Base-by-base conservation (phyloP, 768 basidiomycete species). In the Lentinula sp. region DNA sequence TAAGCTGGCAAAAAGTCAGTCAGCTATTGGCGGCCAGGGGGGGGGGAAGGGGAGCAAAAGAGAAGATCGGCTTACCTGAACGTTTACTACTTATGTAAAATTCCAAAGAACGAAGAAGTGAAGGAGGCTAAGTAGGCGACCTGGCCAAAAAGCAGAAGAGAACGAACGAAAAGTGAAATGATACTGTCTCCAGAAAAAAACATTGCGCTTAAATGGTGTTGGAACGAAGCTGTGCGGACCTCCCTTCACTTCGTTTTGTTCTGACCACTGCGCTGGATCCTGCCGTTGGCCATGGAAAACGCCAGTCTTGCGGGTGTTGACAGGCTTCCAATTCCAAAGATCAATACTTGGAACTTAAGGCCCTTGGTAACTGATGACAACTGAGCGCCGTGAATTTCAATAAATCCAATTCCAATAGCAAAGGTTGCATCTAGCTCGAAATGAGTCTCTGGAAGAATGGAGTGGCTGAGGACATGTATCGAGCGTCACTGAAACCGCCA, bases 51-150 rank as follows among this genome's bases (percentile, higher is more conserved):
- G 18, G 8, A 35, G 15, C 18, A 9, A 55, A 31, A 37, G 7
- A 16, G 40, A 42, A 43, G 34, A 11, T 13, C 15, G 10, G 10
- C 28, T 6, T 28, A 49, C 28, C 10, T 46, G 57, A 45, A 31
- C 23, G 15, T 13, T n/a, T 65, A 62, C 68, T 69, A 49, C 11
- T 35, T 2, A 43, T 43, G 55, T 56, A 45, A 43, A 56, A 13
- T 7, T 55, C 18, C 54, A 55, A 55, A 42, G 23, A n/a, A 40
- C 51, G 63, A 68, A 69, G 62, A 66, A 64, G 69, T 58, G 72
- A 73, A 71, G 69, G 70, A 67, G 68, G 68, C 70, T 60, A 70
- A 49, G 63, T 62, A 69, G 74, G 74, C 76, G 72, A 74, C 76
- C 74, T 75, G 77, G 75, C 75, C 74, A 52, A 55, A 65, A 63